A percentile compares a stretch with the other conserved stretches of the same genome.
These are phyloP conservation scores for Auriscalpium microsporum DNA, from an alignment of 768 basidiomycete genomes.

Conservation along the genomic window DNA sequence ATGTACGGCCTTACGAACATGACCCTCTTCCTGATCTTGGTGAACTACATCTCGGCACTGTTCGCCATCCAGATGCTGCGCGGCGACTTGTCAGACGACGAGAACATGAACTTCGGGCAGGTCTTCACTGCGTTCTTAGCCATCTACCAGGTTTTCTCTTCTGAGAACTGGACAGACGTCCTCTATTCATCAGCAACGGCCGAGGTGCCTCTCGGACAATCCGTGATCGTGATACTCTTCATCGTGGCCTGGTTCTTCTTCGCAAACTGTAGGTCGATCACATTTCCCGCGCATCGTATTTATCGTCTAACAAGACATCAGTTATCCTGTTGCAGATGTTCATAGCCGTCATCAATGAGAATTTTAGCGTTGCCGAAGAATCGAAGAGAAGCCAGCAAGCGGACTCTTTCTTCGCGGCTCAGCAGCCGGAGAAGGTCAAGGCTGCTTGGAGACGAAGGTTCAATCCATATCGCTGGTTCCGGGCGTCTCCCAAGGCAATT, in stretches of 20 bases:
- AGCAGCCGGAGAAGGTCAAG: conserved; percentile 37
- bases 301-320: conserved; percentile 21
- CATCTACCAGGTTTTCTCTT: conserved; percentile 83
- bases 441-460: conserved; percentile 62
- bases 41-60: conserved; percentile 81
- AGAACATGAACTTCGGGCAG: conserved; percentile 68
- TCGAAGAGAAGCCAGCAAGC: conserved; percentile 78
- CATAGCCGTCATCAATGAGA: conserved; percentile 95
- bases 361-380: conserved; percentile 89
- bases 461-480: conserved; percentile 86
- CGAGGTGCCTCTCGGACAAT: conserved; percentile 60
- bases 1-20: conserved; percentile 88
- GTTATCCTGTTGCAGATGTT: conserved; percentile 94
- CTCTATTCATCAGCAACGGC: conserved; percentile 54
- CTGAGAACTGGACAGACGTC: conserved; percentile 89
- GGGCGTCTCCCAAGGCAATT: conserved; percentile 61
- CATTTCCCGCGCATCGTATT: not conserved
- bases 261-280: conserved; percentile 64
- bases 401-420: conserved; percentile 54
- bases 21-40: conserved; percentile 79
- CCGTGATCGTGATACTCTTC: conserved; percentile 62
- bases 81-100: conserved; percentile 56
- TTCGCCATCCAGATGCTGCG: conserved; percentile 78
- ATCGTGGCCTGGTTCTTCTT: conserved; percentile 82
- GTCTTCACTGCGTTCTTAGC: conserved; percentile 80